Percentiles rank a stretch among this genome's conserved stretches.
Evolutionary conservation across 2,329 filamentous ascomycete genomes (phyloP).

Genomic region (Chaetomiaceae sp.): DNA sequence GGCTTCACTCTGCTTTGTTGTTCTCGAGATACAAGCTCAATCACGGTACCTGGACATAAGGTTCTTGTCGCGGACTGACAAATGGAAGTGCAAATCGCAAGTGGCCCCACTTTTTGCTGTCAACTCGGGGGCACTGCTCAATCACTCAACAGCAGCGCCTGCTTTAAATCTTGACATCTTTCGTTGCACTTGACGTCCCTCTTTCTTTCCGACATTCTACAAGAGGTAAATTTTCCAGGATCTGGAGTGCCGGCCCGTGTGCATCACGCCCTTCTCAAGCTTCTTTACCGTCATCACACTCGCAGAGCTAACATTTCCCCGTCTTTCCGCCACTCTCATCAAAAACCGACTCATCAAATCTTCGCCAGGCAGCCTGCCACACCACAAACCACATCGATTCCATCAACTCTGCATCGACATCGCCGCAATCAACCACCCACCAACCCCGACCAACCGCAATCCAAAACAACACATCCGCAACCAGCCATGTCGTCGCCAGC

Average conservation of each 20-base stretch:
- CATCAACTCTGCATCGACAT: background rate
- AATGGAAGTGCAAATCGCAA: no score
- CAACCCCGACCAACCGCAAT: no score
- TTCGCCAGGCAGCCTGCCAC: background rate
- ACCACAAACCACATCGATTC: background rate
- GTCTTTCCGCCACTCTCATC: background rate
- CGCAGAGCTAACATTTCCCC: background rate
- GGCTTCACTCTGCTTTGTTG: no score
- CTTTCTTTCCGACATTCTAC: background rate
- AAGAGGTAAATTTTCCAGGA: background rate
- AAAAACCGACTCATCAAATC: background rate
- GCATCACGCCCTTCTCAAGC: background rate
- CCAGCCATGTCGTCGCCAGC: conserved; percentile 54
- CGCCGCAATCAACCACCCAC: background rate
- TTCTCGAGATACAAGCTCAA: no score
- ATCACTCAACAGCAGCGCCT: no score
- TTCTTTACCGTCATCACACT: background rate
- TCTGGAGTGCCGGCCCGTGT: no score
- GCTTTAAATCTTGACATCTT: no score
- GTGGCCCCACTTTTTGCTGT: no score
- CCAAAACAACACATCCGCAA: background rate
- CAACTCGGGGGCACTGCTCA: no score
- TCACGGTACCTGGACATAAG: no score
- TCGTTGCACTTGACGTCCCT: no score
- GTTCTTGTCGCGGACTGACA: no score